A percentile compares a stretch with the other conserved stretches of the same genome.
Evolutionary conservation across 306 rosid species (phyloP).

Genomic region (Quercus berberidifolia): DNA sequence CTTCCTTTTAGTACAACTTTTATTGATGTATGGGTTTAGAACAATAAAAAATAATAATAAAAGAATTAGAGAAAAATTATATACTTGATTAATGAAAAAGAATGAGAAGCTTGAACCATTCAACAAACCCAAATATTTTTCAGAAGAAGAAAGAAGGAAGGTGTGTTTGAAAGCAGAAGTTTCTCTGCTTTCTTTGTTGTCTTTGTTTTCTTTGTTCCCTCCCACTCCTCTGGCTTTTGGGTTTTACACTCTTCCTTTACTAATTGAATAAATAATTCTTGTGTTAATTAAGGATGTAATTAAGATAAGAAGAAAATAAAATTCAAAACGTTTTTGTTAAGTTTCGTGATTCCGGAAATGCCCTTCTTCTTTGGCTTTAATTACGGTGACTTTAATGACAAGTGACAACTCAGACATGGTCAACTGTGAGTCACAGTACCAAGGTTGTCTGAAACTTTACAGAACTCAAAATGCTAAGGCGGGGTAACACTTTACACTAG

Average conservation of each 20-base stretch:
- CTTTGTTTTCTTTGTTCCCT: slow-evolving; percentile 25
- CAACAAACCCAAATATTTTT: slow-evolving; percentile 26
- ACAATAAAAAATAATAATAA: slow-evolving; percentile 12
- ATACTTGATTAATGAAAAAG: slow-evolving; percentile 18
- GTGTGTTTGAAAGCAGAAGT: slow-evolving; percentile 9
- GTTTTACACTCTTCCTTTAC: neutral
- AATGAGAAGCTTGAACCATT: slow-evolving; percentile 46
- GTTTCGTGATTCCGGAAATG: neutral
- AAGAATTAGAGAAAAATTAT: neutral
- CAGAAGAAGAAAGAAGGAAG: slow-evolving; percentile 29
- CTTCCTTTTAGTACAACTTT: slow-evolving; percentile 9
- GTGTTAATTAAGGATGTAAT: slow-evolving; percentile 22
- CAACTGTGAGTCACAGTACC: neutral
- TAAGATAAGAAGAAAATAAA: slow-evolving; percentile 6
- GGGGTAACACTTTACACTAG: slow-evolving; percentile 29
- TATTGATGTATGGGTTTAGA: slow-evolving; percentile 16
- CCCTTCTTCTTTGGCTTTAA: slow-evolving; percentile 21
- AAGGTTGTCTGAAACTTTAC: slow-evolving; percentile 17
- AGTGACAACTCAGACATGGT: slow-evolving; percentile 20
- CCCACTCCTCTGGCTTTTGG: slow-evolving; percentile 25
- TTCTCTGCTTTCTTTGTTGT: slow-evolving; percentile 15
- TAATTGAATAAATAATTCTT: neutral
- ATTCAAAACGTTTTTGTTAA: slow-evolving; percentile 21
- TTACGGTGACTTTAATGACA: slow-evolving; percentile 17
- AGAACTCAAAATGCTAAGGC: slow-evolving; percentile 33